phyloP scores from a whole-genome alignment of 2,329 filamentous ascomycete species.

The Plectosphaerella sp. region DNA sequence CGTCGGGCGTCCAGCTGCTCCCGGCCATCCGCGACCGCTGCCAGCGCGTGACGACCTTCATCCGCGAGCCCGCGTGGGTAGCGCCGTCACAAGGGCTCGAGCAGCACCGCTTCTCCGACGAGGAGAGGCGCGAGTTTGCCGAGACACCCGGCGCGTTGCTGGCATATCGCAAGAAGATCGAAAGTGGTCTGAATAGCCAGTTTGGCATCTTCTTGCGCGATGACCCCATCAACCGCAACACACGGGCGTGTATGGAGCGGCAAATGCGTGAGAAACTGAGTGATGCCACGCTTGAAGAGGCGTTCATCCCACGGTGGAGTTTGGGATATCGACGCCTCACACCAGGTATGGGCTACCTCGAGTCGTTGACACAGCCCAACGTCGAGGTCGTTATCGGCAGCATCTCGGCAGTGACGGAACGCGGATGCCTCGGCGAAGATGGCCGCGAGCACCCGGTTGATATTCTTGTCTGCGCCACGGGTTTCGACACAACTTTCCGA shows the following conservation, averaged over 20 bases:
- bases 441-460: slow-evolving; percentile 19
- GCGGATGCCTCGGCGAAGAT: slow-evolving; percentile 19
- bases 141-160: slow-evolving; percentile 31
- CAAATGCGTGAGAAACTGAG: slow-evolving; percentile 32
- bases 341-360: slow-evolving; percentile 17
- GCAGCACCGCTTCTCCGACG: slow-evolving; percentile 32
- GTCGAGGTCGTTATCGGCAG: slow-evolving; percentile 30
- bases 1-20: slow-evolving; percentile 42
- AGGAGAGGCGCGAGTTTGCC: slow-evolving; percentile 34
- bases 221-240: slow-evolving; percentile 32
- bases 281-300: slow-evolving; percentile 18
- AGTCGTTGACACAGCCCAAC: slow-evolving; percentile 15
- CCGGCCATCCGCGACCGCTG: slow-evolving; percentile 39
- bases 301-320: slow-evolving; percentile 14
- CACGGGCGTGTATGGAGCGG: slow-evolving; percentile 30
- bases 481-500: slow-evolving; percentile 19
- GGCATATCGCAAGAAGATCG: slow-evolving; percentile 37
- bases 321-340: slow-evolving; percentile 17
- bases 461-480: slow-evolving; percentile 18
- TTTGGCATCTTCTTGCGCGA: slow-evolving; percentile 42
- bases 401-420: slow-evolving; percentile 21
- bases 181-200: slow-evolving; percentile 38
- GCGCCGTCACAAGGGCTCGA: slow-evolving; percentile 36
- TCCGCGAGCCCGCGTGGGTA: slow-evolving; percentile 46
- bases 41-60: slow-evolving; percentile 41